Conservation (phyloP, 805 yeast species). For the Starmerella roubikii region DNA sequence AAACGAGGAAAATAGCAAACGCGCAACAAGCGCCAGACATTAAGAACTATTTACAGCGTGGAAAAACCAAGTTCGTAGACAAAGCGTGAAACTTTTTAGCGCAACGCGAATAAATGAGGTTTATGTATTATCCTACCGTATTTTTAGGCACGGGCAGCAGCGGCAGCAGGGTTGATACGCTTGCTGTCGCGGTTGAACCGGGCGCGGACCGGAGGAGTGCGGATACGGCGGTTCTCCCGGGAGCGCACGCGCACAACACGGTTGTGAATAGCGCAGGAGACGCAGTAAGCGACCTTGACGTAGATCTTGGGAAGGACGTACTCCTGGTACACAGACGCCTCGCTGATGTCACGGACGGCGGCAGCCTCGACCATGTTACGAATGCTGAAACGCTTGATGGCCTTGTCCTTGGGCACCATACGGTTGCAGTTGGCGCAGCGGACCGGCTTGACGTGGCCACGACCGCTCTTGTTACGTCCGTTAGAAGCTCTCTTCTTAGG, state of each 20-base stretch:
- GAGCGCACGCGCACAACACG: conserved; percentile 99
- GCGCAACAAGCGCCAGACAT: too few species aligned
- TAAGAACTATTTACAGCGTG: too few species aligned
- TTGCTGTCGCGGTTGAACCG: conserved; percentile 89
- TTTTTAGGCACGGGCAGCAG: conserved; percentile 41
- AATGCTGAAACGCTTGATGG: conserved; percentile 99
- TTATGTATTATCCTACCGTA: conserved; percentile 5
- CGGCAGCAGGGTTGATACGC: conserved; percentile 93
- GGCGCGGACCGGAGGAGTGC: conserved; percentile 98
- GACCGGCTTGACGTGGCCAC: conserved; percentile 99
- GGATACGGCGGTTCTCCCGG: conserved; percentile 94
- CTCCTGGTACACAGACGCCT: conserved; percentile 98
- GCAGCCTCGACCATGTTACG: conserved; percentile 99
- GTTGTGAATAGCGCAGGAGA: conserved; percentile 99
- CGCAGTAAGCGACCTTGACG: conserved; percentile 99
- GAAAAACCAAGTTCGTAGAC: too few species aligned
- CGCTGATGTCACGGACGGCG: conserved; percentile 97
- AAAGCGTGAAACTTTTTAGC: too few species aligned
- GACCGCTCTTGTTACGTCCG: conserved; percentile 99
- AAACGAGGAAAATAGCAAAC: too few species aligned
- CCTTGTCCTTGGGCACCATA: conserved; percentile 99
- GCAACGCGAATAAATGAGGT: neutral
- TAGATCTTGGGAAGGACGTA: conserved; percentile 99
- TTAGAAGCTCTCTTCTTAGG: conserved; percentile 99
- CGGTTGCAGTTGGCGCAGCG: conserved; percentile 99